A percentile compares a stretch with the other conserved stretches of the same genome.
Conservation (phyloP, 1,284 basidiomycete species). For the Rugiboletus extremiorientalis region DNA sequence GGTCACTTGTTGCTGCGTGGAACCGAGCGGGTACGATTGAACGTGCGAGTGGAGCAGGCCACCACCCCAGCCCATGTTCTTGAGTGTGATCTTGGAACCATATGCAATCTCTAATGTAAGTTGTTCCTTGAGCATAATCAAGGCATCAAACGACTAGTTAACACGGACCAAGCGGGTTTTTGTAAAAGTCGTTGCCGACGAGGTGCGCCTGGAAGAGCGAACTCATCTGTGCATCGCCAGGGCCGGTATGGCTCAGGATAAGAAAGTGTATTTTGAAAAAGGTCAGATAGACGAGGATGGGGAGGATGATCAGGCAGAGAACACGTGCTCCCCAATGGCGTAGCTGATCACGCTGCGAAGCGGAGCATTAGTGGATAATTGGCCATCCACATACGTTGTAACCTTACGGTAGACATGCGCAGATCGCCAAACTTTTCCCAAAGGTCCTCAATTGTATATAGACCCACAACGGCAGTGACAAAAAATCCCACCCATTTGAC, state of each 20-base stretch:
- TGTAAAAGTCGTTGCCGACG: slow-evolving; percentile 88
- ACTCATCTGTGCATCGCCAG: slow-evolving; percentile 98
- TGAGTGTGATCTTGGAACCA: slow-evolving; percentile 91
- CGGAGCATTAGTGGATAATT: slow-evolving; percentile 7
- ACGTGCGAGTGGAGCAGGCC: slow-evolving; percentile 96
- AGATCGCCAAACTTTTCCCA: slow-evolving; percentile 99
- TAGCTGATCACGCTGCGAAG: slow-evolving; percentile 70
- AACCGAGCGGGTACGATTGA: slow-evolving; percentile 93
- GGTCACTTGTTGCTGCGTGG: slow-evolving; percentile 94
- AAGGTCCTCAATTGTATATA: slow-evolving; percentile 96
- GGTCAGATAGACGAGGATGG: slow-evolving; percentile 89
- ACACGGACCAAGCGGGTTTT: slow-evolving; percentile 78
- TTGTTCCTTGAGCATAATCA: slow-evolving; percentile 1
- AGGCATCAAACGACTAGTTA: not conserved
- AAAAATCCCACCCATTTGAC: slow-evolving; percentile 98
- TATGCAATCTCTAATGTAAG: slow-evolving; percentile 73
- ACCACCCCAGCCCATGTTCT: slow-evolving; percentile 98
- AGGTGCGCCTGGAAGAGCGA: slow-evolving; percentile 98
- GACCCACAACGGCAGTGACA: slow-evolving; percentile 89
- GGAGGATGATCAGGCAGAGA: slow-evolving; percentile 85
- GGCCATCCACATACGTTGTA: slow-evolving; percentile 10
- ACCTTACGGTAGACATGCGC: slow-evolving; percentile 81
- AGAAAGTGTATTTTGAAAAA: slow-evolving; percentile 97
- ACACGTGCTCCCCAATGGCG: slow-evolving; percentile 92
- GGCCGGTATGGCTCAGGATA: slow-evolving; percentile 91